Evolutionary conservation across 1,284 basidiomycete species (phyloP), one percentile per base, ranked within the genome.

Genomic region (Wolfiporia cocos): DNA sequence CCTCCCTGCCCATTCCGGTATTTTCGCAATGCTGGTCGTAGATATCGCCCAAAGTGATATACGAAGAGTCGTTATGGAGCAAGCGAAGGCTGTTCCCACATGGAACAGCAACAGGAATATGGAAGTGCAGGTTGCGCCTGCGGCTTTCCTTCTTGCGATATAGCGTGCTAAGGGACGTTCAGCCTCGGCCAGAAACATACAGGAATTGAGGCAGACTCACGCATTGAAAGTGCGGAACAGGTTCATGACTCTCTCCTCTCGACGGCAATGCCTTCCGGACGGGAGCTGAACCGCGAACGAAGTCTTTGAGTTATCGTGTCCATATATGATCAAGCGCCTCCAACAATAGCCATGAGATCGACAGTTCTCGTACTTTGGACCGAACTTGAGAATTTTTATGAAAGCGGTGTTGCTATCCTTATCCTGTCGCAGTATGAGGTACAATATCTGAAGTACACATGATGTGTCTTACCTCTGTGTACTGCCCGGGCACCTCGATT

Each of bases 401-500:
- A 99, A 97, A 56, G 90, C 87, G 55, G 89, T 85, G 57, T 93
- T 92, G 59, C 78, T 92, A 63, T 99, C 96, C 61, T 95, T 93
- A 59, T 96, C 89, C 88, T 95, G 49, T 24, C 39, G n/a, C 31
- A 23, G 17, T 18, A 36, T 26, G 41, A 46, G 37, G 12, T 41
- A 19, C 15, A 20, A 41, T 34, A 26, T 30, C n/a, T n/a, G 14
- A 24, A 5, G 37, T 38, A 23, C 7, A 37, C 15, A 32, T 17
- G 20, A 34, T 22, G 42, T 21, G 17, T 52, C 74, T 52, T 46
- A 89, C 92, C 76, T 95, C 90, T 0, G 94, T 87, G 58, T 99
- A 99, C 65, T 99, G 96, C 7, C 96, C 96, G 17, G 96, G 96
- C 42, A 99, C 83, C 63, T 99, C 96, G 39, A 99, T 92, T 53